Evolutionary conservation across 768 basidiomycete genomes (phyloP).

Genomic region (Trametopsis cervina): DNA sequence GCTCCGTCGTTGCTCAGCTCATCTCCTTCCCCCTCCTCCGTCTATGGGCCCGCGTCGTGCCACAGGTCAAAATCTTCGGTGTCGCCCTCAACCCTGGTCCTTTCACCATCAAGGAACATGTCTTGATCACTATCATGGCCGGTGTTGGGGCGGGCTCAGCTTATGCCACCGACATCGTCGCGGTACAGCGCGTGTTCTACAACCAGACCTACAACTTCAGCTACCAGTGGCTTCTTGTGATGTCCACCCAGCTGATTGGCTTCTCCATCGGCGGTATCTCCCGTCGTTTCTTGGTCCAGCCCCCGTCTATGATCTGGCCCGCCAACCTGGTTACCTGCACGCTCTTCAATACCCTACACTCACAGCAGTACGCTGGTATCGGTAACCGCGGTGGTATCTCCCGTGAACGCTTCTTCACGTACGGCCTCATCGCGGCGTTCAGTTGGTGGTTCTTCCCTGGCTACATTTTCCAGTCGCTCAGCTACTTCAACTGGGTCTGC

Average conservation of each 20-base stretch:
- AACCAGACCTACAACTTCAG: slow-evolving; percentile 46
- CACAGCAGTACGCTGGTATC: slow-evolving; percentile 34
- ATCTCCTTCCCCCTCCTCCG: slow-evolving; percentile 63
- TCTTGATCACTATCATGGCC: slow-evolving; percentile 65
- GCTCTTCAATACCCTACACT: slow-evolving; percentile 38
- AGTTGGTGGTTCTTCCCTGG: slow-evolving; percentile 61
- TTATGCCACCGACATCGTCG: slow-evolving; percentile 73
- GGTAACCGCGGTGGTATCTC: slow-evolving; percentile 40
- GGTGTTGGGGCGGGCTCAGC: slow-evolving; percentile 51
- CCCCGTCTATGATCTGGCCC: slow-evolving; percentile 41
- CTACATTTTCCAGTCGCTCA: slow-evolving; percentile 49
- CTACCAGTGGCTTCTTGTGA: slow-evolving; percentile 74
- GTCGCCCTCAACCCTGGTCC: slow-evolving; percentile 64
- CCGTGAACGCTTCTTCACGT: slow-evolving; percentile 46
- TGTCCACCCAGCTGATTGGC: slow-evolving; percentile 63
- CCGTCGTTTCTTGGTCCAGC: slow-evolving; percentile 38
- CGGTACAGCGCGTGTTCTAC: slow-evolving; percentile 69
- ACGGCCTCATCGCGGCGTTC: slow-evolving; percentile 30
- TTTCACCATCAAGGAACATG: slow-evolving; percentile 73
- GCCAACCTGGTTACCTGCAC: slow-evolving; percentile 35
- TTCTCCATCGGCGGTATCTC: slow-evolving; percentile 37
- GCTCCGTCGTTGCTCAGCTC: slow-evolving; percentile 55
- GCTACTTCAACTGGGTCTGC: slow-evolving; percentile 40
- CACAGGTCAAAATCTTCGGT: slow-evolving; percentile 46
- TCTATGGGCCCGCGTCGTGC: slow-evolving; percentile 51